Conservation (phyloP, 192 early-diverging fungal species). For the Linnemannia hyalina region DNA sequence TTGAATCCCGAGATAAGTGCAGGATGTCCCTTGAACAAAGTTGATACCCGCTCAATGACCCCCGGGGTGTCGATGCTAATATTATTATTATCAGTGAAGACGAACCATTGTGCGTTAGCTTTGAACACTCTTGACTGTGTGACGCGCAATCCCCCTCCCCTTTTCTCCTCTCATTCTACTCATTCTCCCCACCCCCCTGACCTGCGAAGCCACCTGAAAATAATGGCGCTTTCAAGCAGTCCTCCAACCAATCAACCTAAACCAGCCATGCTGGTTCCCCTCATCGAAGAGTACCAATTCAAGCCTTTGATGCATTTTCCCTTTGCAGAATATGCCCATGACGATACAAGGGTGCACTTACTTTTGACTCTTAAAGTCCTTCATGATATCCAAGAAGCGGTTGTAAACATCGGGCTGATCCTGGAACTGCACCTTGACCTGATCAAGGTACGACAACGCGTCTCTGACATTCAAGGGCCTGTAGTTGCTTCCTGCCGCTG, state of each 20-base stretch:
- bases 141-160: not conserved
- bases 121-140: not conserved
- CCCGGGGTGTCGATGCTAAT: conserved; percentile 93
- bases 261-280: not conserved
- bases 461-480: conserved; percentile 90
- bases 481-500: conserved; percentile 50
- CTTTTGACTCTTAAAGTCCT: conserved; percentile 98
- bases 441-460: conserved; percentile 95
- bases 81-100: not conserved
- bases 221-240: conserved; percentile 7
- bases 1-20: conserved; percentile 97
- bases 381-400: conserved; percentile 99
- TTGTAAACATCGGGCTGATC: conserved; percentile 98
- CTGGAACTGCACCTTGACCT: conserved; percentile 94
- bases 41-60: conserved; percentile 97
- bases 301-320: not conserved
- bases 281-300: no score
- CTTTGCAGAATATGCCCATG: not conserved
- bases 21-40: conserved; percentile 92
- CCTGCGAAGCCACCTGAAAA: conserved; percentile 10
- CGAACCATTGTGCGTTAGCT: not conserved
- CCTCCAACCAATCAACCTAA: conserved; percentile 1
- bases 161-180: not conserved
- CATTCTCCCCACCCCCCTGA: conserved; percentile 5
- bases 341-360: conserved; percentile 55